A percentile compares a stretch with the other conserved stretches of the same genome.
Conservation (phyloP, 2,329 filamentous ascomycete genomes). For the Alternaria brassicae region DNA sequence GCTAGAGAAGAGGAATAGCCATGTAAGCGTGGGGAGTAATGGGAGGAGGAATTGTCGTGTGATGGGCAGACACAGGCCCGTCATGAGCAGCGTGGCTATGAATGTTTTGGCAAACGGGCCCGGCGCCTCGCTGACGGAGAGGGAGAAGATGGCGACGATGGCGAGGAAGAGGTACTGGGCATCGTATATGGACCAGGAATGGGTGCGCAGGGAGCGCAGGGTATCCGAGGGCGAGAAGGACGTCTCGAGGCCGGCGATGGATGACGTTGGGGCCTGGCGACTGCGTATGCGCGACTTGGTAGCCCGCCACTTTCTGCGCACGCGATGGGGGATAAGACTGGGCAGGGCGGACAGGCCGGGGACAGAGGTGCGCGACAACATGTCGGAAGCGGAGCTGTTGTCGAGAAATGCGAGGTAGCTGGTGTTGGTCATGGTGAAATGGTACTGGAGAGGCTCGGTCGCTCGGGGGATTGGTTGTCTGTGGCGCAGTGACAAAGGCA, state of each 20-base stretch:
- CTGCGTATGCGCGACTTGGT: slow-evolving; percentile 70
- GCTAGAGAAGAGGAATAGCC: slow-evolving; percentile 89
- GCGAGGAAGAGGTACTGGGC: slow-evolving; percentile 81
- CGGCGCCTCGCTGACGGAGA: slow-evolving; percentile 79
- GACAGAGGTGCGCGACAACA: slow-evolving; percentile 53
- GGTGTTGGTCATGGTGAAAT: slow-evolving; percentile 41
- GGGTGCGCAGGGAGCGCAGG: slow-evolving; percentile 74
- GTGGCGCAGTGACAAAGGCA: slow-evolving; percentile 17
- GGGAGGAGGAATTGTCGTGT: slow-evolving; percentile 92
- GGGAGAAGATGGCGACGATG: slow-evolving; percentile 78
- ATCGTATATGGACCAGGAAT: slow-evolving; percentile 83
- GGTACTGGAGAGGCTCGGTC: neutral
- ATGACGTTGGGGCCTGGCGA: slow-evolving; percentile 71
- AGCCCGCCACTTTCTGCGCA: slow-evolving; percentile 69
- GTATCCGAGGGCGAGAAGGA: slow-evolving; percentile 84
- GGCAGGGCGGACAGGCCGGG: slow-evolving; percentile 59
- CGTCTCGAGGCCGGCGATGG: slow-evolving; percentile 77
- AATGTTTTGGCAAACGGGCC: slow-evolving; percentile 80
- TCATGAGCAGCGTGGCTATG: slow-evolving; percentile 70
- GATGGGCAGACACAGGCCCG: slow-evolving; percentile 78
- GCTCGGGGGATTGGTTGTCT: slow-evolving; percentile 13
- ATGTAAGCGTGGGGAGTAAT: slow-evolving; percentile 82
- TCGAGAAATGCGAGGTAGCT: slow-evolving; percentile 47
- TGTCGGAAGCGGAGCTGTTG: slow-evolving; percentile 36
- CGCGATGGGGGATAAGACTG: slow-evolving; percentile 66